A percentile compares a stretch with the other conserved stretches of the same genome.
Evolutionary conservation across 225 moss, liverwort and hornwort genomes (phyloP).

Genomic region (Bryum argenteum): DNA sequence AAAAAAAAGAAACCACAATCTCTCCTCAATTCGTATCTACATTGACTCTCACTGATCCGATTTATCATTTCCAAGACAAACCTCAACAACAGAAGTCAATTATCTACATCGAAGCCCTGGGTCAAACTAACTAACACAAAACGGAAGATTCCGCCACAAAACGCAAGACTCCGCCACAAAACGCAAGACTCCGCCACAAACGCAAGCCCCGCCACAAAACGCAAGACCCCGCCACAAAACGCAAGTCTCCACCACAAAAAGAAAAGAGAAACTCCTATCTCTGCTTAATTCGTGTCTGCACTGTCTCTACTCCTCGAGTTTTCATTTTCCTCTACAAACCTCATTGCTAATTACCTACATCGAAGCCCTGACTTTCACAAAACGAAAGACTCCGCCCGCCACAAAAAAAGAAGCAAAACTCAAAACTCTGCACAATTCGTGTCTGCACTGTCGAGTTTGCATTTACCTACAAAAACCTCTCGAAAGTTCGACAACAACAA

Average conservation of each 20-base stretch:
- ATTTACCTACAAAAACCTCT: too few species aligned
- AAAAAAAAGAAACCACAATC: background rate
- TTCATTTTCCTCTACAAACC: background rate
- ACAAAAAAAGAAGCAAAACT: too few species aligned
- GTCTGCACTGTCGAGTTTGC: too few species aligned
- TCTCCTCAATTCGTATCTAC: background rate
- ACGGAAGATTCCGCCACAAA: background rate
- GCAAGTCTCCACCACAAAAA: background rate
- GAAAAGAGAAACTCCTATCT: background rate
- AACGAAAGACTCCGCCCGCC: background rate
- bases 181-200: background rate
- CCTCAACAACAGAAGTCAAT: background rate
- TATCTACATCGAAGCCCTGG: too few species aligned
- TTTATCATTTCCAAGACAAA: background rate
- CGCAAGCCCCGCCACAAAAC: too few species aligned
- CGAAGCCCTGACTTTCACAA: background rate
- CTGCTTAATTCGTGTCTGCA: background rate
- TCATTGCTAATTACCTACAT: background rate
- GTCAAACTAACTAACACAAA: background rate
- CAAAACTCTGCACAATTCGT: too few species aligned
- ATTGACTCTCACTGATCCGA: background rate
- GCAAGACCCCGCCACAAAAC: background rate
- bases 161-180: background rate
- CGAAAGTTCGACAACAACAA: too few species aligned
- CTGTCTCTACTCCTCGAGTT: slow-evolving; percentile 10